These are phyloP conservation scores for Endocalyx cinctus DNA, from an alignment of 2,329 filamentous ascomycete genomes.

Conservation along the genomic window DNA sequence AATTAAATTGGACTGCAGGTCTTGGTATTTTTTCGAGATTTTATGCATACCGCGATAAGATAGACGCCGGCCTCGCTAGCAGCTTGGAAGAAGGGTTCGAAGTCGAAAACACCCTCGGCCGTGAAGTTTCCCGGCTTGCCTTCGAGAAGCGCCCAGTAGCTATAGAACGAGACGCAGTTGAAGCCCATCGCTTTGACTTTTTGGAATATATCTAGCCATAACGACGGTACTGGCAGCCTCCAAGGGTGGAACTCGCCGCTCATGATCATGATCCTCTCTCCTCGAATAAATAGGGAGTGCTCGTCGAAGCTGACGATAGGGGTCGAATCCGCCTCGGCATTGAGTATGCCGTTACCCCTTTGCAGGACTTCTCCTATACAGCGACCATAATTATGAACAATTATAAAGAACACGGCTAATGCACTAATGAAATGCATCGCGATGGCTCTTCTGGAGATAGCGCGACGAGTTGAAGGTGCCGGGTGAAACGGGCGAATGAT, in stretches of 20 bases:
- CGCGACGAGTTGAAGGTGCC: too few relatives aligned
- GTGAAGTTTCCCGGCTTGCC: constrained; percentile 66
- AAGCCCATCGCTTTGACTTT: constrained; percentile 80
- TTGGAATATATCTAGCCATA: constrained; percentile 69
- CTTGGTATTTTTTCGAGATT: too few relatives aligned
- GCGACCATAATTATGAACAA: too few relatives aligned
- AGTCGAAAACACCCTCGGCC: constrained; percentile 66
- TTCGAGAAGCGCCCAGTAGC: constrained; percentile 74
- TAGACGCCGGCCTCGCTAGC: constrained; percentile 71
- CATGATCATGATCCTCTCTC: constrained; percentile 63
- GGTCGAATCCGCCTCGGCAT: too few relatives aligned
- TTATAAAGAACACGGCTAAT: too few relatives aligned
- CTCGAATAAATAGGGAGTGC: constrained; percentile 59
- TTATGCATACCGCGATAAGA: constrained; percentile 60
- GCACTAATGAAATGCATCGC: too few relatives aligned
- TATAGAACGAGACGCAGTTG: constrained; percentile 74
- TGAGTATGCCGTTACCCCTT: too few relatives aligned
- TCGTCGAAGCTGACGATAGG: constrained; percentile 62
- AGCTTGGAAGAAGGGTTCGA: constrained; percentile 72
- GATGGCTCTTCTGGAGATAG: too few relatives aligned
- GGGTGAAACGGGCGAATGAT: too few relatives aligned
- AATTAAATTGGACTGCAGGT: too few relatives aligned
- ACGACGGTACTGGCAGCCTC: constrained; percentile 38
- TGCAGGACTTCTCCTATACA: too few relatives aligned
- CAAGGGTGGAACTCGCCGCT: constrained; percentile 65